Percentiles rank a stretch among this genome's conserved stretches.
These are phyloP conservation scores for Cutaneotrichosporon curvatum DNA, from an alignment of 1,284 basidiomycete genomes.

Conservation along the genomic window DNA sequence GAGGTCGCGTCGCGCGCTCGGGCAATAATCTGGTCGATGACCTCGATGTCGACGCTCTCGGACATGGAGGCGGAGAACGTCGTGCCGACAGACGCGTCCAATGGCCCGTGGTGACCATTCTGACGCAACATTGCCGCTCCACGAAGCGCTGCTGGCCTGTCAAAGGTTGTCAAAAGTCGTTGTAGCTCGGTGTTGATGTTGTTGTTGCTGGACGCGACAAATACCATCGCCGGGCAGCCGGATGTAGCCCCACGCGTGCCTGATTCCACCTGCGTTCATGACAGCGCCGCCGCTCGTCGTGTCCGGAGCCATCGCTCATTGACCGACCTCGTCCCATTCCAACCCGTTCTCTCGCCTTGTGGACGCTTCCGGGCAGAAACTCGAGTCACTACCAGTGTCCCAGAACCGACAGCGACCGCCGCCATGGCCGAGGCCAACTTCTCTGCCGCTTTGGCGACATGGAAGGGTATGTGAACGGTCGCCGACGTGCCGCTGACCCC, in stretches of 20 bases:
- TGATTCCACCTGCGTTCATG: too few species aligned
- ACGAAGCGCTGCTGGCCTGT: neutral
- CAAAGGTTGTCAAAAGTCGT: too few species aligned
- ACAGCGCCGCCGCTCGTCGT: too few species aligned
- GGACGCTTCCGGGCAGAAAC: too few species aligned
- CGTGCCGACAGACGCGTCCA: constrained; percentile 15
- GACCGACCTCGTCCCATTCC: too few species aligned
- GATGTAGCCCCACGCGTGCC: too few species aligned
- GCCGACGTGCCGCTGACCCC: neutral
- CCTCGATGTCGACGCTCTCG: constrained; percentile 34
- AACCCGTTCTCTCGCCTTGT: too few species aligned
- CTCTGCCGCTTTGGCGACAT: constrained; percentile 73
- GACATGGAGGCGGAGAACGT: constrained; percentile 18
- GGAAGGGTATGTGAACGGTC: constrained; percentile 60
- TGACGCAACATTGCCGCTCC: constrained; percentile 17
- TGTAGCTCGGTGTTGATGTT: too few species aligned
- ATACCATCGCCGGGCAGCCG: too few species aligned
- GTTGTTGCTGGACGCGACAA: too few species aligned
- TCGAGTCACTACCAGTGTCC: too few species aligned
- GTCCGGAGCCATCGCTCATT: too few species aligned
- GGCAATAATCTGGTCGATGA: constrained; percentile 38
- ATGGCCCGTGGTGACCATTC: constrained; percentile 15
- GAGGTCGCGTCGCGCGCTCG: constrained; percentile 33
- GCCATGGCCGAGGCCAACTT: constrained; percentile 56
- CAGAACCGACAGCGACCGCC: neutral